Percentiles rank a stretch among this genome's conserved stretches.
Evolutionary conservation across 2,329 filamentous ascomycete genomes (phyloP).

Genomic region (Botryotinia convoluta): DNA sequence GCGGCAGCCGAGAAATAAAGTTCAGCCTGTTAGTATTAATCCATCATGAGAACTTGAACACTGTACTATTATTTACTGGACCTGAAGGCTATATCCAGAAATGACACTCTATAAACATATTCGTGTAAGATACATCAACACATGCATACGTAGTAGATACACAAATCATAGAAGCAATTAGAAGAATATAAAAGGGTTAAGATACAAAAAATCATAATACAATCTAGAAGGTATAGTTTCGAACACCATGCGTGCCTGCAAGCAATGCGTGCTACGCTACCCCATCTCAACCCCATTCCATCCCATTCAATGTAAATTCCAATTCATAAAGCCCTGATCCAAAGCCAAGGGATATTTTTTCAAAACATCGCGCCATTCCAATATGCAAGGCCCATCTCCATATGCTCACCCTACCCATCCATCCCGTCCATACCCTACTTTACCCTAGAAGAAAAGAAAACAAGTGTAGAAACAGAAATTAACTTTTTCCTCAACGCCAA

Average conservation of each 20-base stretch:
- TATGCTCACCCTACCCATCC: conserved; percentile 8
- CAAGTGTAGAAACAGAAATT: not conserved
- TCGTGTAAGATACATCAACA: not conserved
- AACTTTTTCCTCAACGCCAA: conserved; percentile 9
- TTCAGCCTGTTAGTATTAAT: not conserved
- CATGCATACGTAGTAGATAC: not conserved
- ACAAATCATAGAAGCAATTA: not conserved
- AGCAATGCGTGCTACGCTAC: conserved; percentile 24
- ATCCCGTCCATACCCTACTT: not conserved
- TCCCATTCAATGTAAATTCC: conserved; percentile 25
- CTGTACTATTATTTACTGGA: not conserved
- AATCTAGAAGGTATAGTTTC: conserved; percentile 28
- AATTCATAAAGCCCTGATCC: conserved; percentile 3
- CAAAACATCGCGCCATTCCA: conserved; percentile 15
- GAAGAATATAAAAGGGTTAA: conserved; percentile 2
- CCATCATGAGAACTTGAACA: not conserved
- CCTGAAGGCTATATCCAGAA: not conserved
- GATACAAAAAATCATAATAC: conserved; percentile 27
- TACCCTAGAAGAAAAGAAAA: not conserved
- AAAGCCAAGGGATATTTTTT: conserved; percentile 5
- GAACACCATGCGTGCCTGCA: conserved; percentile 23
- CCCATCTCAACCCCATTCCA: conserved; percentile 27
- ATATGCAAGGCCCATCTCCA: conserved; percentile 16
- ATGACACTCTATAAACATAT: not conserved
- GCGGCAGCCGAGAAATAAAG: not conserved